Conservation (phyloP, 345 rosid genomes). For the Adansonia digitata region DNA sequence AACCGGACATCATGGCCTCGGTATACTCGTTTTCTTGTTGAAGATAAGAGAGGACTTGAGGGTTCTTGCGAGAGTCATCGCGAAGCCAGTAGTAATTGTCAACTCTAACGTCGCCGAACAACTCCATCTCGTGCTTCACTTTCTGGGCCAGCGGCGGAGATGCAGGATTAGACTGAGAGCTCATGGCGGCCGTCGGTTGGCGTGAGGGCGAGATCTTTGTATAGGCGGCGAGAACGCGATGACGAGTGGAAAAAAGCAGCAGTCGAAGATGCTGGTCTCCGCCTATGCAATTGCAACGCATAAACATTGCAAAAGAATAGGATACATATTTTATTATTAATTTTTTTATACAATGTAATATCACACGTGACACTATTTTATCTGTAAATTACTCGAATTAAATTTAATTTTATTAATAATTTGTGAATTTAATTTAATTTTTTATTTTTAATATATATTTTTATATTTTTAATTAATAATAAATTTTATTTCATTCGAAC, state of each 20-base stretch:
- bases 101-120: slow-evolving; percentile 72
- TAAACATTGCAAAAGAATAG: too few relatives aligned
- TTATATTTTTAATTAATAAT: too few relatives aligned
- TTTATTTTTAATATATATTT: too few relatives aligned
- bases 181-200: not conserved
- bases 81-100: slow-evolving; percentile 96
- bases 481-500: too few relatives aligned
- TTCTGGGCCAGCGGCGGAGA: slow-evolving; percentile 74
- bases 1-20: slow-evolving; percentile 57
- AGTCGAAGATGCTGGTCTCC: not conserved
- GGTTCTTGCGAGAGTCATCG: slow-evolving; percentile 74
- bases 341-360: too few relatives aligned
- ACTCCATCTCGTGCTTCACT: slow-evolving; percentile 65
- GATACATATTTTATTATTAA: too few relatives aligned
- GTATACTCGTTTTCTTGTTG: slow-evolving; percentile 65
- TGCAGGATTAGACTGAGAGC: not conserved
- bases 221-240: not conserved
- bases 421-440: too few relatives aligned
- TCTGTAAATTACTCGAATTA: too few relatives aligned
- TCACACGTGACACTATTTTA: too few relatives aligned
- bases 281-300: not conserved
- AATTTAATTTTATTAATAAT: too few relatives aligned
- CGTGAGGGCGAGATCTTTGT: not conserved
- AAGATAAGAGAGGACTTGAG: slow-evolving; percentile 59
- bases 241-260: not conserved